Conservation (phyloP, 768 basidiomycete species). For the Russula sp. region DNA sequence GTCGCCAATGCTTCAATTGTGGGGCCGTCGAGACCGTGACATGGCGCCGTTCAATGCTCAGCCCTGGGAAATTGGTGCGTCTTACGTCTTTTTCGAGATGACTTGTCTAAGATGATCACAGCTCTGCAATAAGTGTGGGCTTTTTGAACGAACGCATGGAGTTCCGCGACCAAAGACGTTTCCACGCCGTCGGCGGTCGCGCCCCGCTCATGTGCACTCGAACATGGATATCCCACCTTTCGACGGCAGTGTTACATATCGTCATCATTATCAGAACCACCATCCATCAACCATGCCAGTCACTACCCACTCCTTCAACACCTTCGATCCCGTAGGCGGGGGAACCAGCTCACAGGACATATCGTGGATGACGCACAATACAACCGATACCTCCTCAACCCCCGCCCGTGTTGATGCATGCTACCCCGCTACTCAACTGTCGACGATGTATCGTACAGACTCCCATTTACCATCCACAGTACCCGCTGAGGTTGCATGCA, state of each 20-base stretch:
- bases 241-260: neutral
- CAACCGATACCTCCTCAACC: neutral
- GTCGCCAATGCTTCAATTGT: constrained; percentile 76
- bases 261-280: neutral
- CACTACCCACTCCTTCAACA: neutral
- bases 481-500: neutral
- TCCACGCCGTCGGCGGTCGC: constrained; percentile 6
- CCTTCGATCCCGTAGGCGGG: neutral
- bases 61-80: constrained; percentile 64
- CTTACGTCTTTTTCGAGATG: neutral
- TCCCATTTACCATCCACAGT: neutral
- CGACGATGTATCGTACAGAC: neutral
- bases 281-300: neutral
- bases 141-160: constrained; percentile 76
- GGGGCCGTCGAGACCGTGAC: constrained; percentile 76
- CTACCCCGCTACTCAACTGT: neutral
- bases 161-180: constrained; percentile 47
- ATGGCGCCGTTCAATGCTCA: constrained; percentile 69
- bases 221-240: neutral
- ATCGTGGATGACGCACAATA: neutral
- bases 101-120: neutral
- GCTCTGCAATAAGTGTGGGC: constrained; percentile 56
- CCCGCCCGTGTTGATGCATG: neutral
- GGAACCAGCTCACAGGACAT: neutral
- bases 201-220: neutral